Percentiles rank a stretch among this genome's conserved stretches.
Evolutionary conservation across 2,329 filamentous ascomycete species (phyloP).

Genomic region (Arachnopeziza araneosa): DNA sequence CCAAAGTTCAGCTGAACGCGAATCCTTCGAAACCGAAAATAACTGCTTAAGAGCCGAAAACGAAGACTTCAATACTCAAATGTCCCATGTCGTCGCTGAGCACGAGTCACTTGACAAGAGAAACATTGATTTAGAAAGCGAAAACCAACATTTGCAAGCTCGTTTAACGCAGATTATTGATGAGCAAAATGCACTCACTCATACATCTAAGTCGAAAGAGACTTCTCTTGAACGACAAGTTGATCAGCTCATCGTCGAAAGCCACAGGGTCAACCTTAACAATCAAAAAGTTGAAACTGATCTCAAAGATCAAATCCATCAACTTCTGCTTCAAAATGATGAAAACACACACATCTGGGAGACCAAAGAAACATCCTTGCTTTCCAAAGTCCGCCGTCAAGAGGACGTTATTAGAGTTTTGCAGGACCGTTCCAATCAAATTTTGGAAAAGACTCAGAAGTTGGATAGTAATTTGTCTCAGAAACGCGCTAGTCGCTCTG

Average conservation of each 20-base stretch:
- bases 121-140: conserved; percentile 29
- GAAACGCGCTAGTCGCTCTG: not conserved
- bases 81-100: not conserved
- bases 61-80: not conserved
- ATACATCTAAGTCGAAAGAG: not conserved
- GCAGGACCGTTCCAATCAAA: conserved; percentile 12
- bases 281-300: not conserved
- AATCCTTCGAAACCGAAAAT: not conserved
- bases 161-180: not conserved
- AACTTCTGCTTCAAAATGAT: not conserved
- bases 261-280: not conserved
- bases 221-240: not conserved
- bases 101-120: not conserved
- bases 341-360: not conserved
- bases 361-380: not conserved
- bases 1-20: not conserved
- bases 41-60: not conserved
- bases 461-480: not conserved
- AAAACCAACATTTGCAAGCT: conserved; percentile 32
- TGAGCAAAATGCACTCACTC: not conserved
- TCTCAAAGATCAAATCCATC: not conserved
- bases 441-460: conserved; percentile 1
- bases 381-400: conserved; percentile 31
- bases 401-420: conserved; percentile 9
- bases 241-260: not conserved